phyloP scores from a whole-genome alignment of 2,329 filamentous ascomycete genomes.

The Fusarium chlamydosporum region DNA sequence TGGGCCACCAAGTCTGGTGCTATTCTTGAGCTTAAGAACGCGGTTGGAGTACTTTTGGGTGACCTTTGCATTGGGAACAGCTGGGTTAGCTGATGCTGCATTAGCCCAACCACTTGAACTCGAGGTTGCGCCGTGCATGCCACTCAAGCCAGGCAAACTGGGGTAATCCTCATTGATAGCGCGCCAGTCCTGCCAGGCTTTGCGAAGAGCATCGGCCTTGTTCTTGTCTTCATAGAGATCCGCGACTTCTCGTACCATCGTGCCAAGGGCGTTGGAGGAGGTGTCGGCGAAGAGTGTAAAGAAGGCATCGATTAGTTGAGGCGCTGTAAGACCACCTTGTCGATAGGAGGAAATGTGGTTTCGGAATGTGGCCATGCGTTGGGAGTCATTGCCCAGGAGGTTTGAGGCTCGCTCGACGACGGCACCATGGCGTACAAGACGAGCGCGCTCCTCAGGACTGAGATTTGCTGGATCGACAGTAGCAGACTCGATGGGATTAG shows the following conservation, averaged over 20 bases:
- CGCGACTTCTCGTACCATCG: slow-evolving; percentile 89
- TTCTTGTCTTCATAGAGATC: slow-evolving; percentile 89
- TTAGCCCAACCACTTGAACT: slow-evolving; percentile 71
- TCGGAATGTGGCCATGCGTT: slow-evolving; percentile 84
- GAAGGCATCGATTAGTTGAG: slow-evolving; percentile 86
- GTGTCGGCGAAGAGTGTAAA: slow-evolving; percentile 87
- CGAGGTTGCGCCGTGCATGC: slow-evolving; percentile 73
- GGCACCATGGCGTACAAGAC: slow-evolving; percentile 81
- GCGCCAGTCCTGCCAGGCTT: slow-evolving; percentile 95
- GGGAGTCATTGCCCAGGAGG: slow-evolving; percentile 81
- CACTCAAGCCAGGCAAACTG: slow-evolving; percentile 81
- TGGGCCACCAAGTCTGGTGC: slow-evolving; percentile 62
- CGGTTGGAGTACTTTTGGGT: slow-evolving; percentile 66
- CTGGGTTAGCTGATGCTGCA: slow-evolving; percentile 72
- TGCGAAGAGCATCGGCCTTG: slow-evolving; percentile 80
- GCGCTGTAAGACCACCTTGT: slow-evolving; percentile 75
- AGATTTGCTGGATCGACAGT: slow-evolving; percentile 67
- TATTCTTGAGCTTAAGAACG: slow-evolving; percentile 72
- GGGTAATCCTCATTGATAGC: slow-evolving; percentile 97
- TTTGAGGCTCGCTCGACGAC: slow-evolving; percentile 88
- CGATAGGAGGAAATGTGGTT: slow-evolving; percentile 83
- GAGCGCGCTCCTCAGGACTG: slow-evolving; percentile 84
- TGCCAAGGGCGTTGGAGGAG: slow-evolving; percentile 84
- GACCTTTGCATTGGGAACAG: slow-evolving; percentile 56
- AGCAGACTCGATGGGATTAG: slow-evolving; percentile 64